phyloP scores from a whole-genome alignment of 2,329 filamentous ascomycete species.

The Verticillium dahliae region DNA sequence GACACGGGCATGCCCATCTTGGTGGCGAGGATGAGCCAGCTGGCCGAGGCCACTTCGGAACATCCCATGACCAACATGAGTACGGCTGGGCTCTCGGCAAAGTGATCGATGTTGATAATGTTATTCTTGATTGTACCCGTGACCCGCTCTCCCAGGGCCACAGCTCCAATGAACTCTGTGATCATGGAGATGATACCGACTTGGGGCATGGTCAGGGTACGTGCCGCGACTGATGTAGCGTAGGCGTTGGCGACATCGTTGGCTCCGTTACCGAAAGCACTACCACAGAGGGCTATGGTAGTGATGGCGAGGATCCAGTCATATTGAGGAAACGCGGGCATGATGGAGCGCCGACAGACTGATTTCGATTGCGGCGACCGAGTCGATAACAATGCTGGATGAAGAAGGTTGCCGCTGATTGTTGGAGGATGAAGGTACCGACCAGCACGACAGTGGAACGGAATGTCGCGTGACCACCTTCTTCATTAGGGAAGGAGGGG shows the following conservation, averaged over 20 bases:
- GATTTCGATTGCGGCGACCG: not conserved
- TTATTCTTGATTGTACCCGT: conserved; percentile 35
- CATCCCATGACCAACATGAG: conserved; percentile 8
- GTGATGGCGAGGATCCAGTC: conserved; percentile 11
- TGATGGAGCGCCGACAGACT: not conserved
- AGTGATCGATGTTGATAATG: conserved; percentile 30
- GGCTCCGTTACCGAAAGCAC: conserved; percentile 9
- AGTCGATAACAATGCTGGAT: conserved; percentile 1
- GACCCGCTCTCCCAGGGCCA: conserved; percentile 39
- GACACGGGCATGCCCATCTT: conserved; percentile 11
- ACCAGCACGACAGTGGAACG: not conserved
- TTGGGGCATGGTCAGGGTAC: conserved; percentile 44
- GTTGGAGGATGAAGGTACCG: not conserved
- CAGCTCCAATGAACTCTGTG: conserved; percentile 46
- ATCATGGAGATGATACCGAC: conserved; percentile 39
- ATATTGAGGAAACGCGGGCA: conserved; percentile 4
- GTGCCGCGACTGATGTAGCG: conserved; percentile 43
- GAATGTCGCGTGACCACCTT: not conserved
- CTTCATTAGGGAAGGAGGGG: not conserved
- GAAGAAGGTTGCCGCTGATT: not conserved
- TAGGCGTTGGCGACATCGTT: conserved; percentile 34
- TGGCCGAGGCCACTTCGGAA: conserved; percentile 9
- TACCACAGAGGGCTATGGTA: conserved; percentile 10
- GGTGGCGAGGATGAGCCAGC: conserved; percentile 8
- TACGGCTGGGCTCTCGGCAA: conserved; percentile 16